phyloP scores from a whole-genome alignment of 441 rosid species.

The Melastoma candidum region DNA sequence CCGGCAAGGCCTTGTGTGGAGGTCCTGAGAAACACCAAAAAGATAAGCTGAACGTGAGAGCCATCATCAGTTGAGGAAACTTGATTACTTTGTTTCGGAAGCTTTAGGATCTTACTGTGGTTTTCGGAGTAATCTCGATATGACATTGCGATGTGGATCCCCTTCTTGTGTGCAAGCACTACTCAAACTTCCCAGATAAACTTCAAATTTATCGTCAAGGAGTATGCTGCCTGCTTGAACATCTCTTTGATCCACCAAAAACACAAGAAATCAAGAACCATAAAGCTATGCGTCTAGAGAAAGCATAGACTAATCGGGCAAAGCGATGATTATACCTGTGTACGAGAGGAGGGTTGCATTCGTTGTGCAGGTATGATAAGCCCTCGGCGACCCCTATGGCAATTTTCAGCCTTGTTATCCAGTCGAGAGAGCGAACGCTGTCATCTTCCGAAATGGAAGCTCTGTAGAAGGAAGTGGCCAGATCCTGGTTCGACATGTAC shows the following conservation, averaged over 20 bases:
- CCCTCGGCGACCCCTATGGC: constrained; percentile 95
- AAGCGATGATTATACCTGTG: constrained; percentile 52
- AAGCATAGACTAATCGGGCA: no score
- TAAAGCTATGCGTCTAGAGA: no score
- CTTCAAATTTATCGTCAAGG: constrained; percentile 98
- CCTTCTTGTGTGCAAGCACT: constrained; percentile 70
- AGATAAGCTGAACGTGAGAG: background rate
- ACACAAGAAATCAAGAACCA: background rate
- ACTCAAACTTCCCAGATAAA: constrained; percentile 83
- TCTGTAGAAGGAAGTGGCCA: constrained; percentile 67
- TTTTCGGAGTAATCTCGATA: constrained; percentile 64
- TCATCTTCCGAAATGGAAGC: constrained; percentile 42
- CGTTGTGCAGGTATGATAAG: constrained; percentile 75
- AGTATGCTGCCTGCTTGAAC: constrained; percentile 97
- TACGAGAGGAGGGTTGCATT: constrained; percentile 81
- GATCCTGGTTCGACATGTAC: constrained; percentile 76
- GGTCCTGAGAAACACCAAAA: constrained; percentile 41
- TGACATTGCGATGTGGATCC: constrained; percentile 67
- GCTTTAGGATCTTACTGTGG: constrained; percentile 52
- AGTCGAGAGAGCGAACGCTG: constrained; percentile 77
- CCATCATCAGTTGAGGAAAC: no score
- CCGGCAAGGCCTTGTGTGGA: constrained; percentile 56
- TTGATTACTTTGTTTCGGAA: no score
- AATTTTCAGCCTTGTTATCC: constrained; percentile 95
- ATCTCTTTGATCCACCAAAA: constrained; percentile 50